A percentile compares a stretch with the other conserved stretches of the same genome.
phyloP scores from a whole-genome alignment of 192 early-diverging fungal genomes.

The Kickxella alabastrina region DNA sequence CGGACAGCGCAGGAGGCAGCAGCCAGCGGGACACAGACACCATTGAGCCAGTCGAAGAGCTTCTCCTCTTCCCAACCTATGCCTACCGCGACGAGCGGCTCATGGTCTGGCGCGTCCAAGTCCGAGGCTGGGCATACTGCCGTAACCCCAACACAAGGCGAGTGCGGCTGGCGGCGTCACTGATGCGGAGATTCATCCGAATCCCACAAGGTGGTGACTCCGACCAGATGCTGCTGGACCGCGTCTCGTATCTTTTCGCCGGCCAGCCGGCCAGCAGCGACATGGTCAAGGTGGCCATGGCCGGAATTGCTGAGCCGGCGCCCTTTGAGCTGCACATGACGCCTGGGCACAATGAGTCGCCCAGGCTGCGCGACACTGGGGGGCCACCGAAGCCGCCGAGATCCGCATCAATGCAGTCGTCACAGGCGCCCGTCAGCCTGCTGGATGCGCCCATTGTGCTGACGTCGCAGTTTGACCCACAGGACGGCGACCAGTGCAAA shows the following conservation, averaged over 20 bases:
- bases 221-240: slow-evolving; percentile 34
- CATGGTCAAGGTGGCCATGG: slow-evolving; percentile 40
- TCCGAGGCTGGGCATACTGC: slow-evolving; percentile 44
- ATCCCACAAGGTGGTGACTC: slow-evolving; percentile 23
- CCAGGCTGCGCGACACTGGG: background rate
- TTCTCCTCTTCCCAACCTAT: slow-evolving; percentile 45
- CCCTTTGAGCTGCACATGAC: slow-evolving; percentile 32
- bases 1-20: background rate
- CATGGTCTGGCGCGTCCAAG: slow-evolving; percentile 48
- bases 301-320: slow-evolving; percentile 37
- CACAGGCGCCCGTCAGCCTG: slow-evolving; percentile 19
- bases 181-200: slow-evolving; percentile 40
- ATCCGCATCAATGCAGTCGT: background rate
- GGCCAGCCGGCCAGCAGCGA: slow-evolving; percentile 21
- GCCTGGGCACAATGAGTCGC: background rate
- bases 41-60: slow-evolving; percentile 18
- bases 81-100: slow-evolving; percentile 48
- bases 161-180: slow-evolving; percentile 28
- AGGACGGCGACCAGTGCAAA: background rate
- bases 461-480: slow-evolving; percentile 20
- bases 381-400: background rate
- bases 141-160: slow-evolving; percentile 29
- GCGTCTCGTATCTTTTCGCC: slow-evolving; percentile 45
- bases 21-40: background rate
- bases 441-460: slow-evolving; percentile 44